Evolutionary conservation across 345 rosid species (phyloP), one percentile per base, ranked within the genome.

Genomic region (Eucalyptus rudis): DNA sequence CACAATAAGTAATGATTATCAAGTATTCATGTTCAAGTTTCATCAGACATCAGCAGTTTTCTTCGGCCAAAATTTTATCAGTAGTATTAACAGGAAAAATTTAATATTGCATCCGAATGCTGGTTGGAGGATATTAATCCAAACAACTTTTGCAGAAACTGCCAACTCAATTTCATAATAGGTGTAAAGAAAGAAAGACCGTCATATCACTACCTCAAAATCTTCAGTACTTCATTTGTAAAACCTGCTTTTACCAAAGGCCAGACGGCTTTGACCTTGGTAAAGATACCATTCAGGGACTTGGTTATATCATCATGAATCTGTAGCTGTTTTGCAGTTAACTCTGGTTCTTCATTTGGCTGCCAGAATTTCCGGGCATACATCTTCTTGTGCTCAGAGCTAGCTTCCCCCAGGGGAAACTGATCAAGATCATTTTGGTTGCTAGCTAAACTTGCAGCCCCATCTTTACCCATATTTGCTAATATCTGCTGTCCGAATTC

Each of bases 201-300:
- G 88, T 52, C 19, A 84, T 49, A 87, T 40, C 54, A 89, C 88
- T 88, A 95, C 99, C 99, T 95, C 89, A 96, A 90, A 20, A 91
- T 91, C 91, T 86, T 91, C 87, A 94, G 29, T 89, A 92, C 97
- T 91, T 94, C 95, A 85, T 64, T 87, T 54, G 91, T 89, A 90
- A 66, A 91, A 87, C 96, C 95, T 88, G 94, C 95, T 91, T 92
- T 93, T 83, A 94, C 93, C 92, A 96, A 91, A 22, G 90, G 88
- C 99, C 99, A 98, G 71, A 92, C 86, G 87, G 90, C 90, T 92
- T 92, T 91, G 88, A 94, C 92, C 92, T 94, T 94, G 83, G 91
- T 86, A 89, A 91, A 90, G 80, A 96, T 90, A 88, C 87, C 87
- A 91, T 93, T 93, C 88, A 95, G 86, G 62, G 86, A 89, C 88